phyloP scores from a whole-genome alignment of 2,329 filamentous ascomycete species.

The Pestalotiopsis fici region DNA sequence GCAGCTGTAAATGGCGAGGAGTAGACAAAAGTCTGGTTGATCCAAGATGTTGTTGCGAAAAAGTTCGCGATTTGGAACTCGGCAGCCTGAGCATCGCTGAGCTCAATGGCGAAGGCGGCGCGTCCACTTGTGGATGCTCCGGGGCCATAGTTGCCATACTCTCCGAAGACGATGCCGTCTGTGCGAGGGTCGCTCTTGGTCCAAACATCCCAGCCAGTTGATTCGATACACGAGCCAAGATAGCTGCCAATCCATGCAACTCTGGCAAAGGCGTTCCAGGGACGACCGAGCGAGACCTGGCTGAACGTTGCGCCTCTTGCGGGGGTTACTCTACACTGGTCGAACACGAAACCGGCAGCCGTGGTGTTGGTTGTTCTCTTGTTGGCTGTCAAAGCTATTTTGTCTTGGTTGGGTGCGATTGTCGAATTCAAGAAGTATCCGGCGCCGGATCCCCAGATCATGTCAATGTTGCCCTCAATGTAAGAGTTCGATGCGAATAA shows the following conservation, averaged over 20 bases:
- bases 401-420: constrained; percentile 30
- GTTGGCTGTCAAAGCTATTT: constrained; percentile 30
- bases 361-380: constrained; percentile 39
- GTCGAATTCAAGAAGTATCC: constrained; percentile 41
- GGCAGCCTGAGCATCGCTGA: constrained; percentile 33
- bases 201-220: constrained; percentile 61
- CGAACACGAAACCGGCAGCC: constrained; percentile 40
- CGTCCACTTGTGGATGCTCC: constrained; percentile 54
- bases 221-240: constrained; percentile 58
- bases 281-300: constrained; percentile 48
- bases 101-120: constrained; percentile 41
- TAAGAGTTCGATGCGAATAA: constrained; percentile 40
- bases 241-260: constrained; percentile 49
- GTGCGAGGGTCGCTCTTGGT: constrained; percentile 45
- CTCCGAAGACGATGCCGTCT: constrained; percentile 54
- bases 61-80: constrained; percentile 41
- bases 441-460: constrained; percentile 42
- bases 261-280: constrained; percentile 46
- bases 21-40: constrained; percentile 28
- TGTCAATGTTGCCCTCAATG: constrained; percentile 41
- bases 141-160: constrained; percentile 60
- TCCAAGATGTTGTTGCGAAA: constrained; percentile 23
- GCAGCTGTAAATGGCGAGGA: constrained; percentile 36
- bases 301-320: constrained; percentile 39
- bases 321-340: constrained; percentile 42